A percentile compares a stretch with the other conserved stretches of the same genome.
phyloP scores from a whole-genome alignment of 2,329 filamentous ascomycete genomes.

The Monilinia vaccinii-corymbosi region DNA sequence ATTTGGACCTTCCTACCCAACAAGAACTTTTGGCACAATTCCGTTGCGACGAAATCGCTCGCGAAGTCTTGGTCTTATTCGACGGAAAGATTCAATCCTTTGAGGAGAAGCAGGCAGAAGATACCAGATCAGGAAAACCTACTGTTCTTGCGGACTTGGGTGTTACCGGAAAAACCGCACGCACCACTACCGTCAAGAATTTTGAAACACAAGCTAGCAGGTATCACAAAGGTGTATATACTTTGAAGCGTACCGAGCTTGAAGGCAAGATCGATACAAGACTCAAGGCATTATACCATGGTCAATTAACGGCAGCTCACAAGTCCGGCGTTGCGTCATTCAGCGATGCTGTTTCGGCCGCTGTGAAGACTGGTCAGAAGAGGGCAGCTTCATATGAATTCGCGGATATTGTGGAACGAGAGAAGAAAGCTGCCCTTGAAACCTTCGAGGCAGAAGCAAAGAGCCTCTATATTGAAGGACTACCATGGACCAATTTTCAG shows the following conservation, averaged over 20 bases:
- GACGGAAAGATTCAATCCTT: slow-evolving; percentile 74
- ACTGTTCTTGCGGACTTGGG: slow-evolving; percentile 70
- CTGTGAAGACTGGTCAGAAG: slow-evolving; percentile 89
- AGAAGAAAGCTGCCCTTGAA: slow-evolving; percentile 68
- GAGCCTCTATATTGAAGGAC: slow-evolving; percentile 65
- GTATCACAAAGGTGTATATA: slow-evolving; percentile 94
- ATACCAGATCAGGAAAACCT: slow-evolving; percentile 61
- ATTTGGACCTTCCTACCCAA: slow-evolving; percentile 90
- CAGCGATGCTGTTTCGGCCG: slow-evolving; percentile 73
- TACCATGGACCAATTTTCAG: slow-evolving; percentile 80
- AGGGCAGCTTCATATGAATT: slow-evolving; percentile 89
- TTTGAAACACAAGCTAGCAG: slow-evolving; percentile 87
- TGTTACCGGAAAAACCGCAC: slow-evolving; percentile 58
- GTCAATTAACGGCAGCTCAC: slow-evolving; percentile 81
- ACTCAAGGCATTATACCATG: slow-evolving; percentile 77
- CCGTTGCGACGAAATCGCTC: slow-evolving; percentile 90
- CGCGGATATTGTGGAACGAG: slow-evolving; percentile 78
- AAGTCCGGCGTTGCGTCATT: slow-evolving; percentile 80
- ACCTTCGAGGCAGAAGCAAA: slow-evolving; percentile 70
- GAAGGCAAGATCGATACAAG: slow-evolving; percentile 81
- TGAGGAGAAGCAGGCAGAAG: slow-evolving; percentile 76
- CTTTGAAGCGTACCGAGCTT: slow-evolving; percentile 74
- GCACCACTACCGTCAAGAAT: slow-evolving; percentile 64
- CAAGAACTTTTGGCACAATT: slow-evolving; percentile 96
- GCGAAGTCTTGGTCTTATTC: slow-evolving; percentile 78